Conservation (phyloP, 2,329 filamentous ascomycete genomes). For the Colletotrichum sp. region DNA sequence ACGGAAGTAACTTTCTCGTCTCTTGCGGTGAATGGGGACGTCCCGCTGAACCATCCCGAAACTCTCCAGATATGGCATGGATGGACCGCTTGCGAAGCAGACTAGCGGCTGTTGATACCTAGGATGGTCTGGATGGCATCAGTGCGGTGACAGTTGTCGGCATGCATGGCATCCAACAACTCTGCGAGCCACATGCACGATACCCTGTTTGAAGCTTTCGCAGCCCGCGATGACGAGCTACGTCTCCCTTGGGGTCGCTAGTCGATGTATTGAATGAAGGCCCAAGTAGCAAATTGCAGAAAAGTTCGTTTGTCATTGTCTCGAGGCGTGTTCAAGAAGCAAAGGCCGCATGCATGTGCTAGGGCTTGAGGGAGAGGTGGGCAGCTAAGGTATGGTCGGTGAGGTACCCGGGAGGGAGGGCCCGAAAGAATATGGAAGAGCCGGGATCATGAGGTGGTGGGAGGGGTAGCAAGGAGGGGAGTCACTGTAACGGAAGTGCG, state of each 20-base stretch:
- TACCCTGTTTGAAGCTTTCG: background rate
- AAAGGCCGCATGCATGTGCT: conserved; percentile 1
- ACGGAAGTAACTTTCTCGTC: conserved; percentile 7
- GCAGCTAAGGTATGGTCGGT: background rate
- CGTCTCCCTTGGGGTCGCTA: background rate
- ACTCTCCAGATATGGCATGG: conserved; percentile 3
- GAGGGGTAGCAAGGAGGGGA: background rate
- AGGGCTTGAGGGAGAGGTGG: background rate
- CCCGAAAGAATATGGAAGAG: conserved; percentile 5
- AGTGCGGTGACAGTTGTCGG: conserved; percentile 8
- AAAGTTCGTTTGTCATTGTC: background rate
- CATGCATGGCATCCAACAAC: conserved; percentile 9
- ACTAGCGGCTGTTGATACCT: conserved; percentile 10
- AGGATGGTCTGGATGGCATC: conserved; percentile 12
- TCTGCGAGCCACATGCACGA: background rate
- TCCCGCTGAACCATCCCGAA: conserved; percentile 6
- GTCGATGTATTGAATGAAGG: background rate
- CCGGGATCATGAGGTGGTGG: background rate
- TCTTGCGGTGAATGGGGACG: conserved; percentile 10
- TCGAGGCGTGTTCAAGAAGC: background rate
- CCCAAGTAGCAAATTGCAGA: background rate
- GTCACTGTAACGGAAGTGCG: conserved; percentile 2
- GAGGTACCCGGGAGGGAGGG: conserved; percentile 14
- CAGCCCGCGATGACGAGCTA: conserved; percentile 1
- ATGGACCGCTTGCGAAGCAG: background rate